Conservation (phyloP, 371 early-diverging fungal genomes). For the Rhizopus sp. region DNA sequence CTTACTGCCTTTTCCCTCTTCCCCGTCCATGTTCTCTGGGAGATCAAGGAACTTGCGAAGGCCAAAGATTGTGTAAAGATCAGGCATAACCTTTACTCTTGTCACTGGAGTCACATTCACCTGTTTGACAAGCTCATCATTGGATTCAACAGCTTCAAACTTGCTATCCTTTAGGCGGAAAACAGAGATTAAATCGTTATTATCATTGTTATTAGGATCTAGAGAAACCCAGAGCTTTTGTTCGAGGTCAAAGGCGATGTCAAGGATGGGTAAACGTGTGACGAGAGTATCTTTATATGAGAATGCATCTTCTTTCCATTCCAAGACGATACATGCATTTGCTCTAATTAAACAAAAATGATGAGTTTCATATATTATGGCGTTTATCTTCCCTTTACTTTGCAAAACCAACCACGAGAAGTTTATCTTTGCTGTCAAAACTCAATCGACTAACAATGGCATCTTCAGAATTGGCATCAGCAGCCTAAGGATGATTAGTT, state of each 20-base stretch:
- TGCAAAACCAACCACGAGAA: conserved; percentile 40
- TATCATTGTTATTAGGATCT: conserved; percentile 22
- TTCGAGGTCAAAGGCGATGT: conserved; percentile 32
- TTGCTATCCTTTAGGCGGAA: conserved; percentile 19
- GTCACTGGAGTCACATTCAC: conserved; percentile 46
- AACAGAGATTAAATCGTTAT: conserved; percentile 18
- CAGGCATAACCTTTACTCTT: conserved; percentile 45
- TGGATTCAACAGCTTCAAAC: conserved; percentile 13
- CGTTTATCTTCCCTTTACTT: conserved; percentile 22
- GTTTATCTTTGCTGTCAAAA: conserved; percentile 23
- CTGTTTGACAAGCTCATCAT: conserved; percentile 33
- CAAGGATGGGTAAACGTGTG: conserved; percentile 29
- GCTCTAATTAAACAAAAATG: conserved; percentile 15
- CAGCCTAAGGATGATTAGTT: conserved; percentile 20
- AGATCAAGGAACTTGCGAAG: conserved; percentile 56
- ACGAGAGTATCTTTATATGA: conserved; percentile 33
- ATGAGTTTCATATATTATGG: not conserved
- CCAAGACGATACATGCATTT: conserved; percentile 34
- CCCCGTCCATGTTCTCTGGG: conserved; percentile 32
- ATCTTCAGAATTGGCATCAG: conserved; percentile 45
- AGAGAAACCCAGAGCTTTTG: conserved; percentile 37
- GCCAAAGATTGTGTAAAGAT: conserved; percentile 55
- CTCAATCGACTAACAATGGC: conserved; percentile 33
- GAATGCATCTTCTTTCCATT: conserved; percentile 31
- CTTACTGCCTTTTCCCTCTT: conserved; percentile 26